Evolutionary conservation across 352 stramenopile genomes (phyloP).

Genomic region (Phytophthora pisi): DNA sequence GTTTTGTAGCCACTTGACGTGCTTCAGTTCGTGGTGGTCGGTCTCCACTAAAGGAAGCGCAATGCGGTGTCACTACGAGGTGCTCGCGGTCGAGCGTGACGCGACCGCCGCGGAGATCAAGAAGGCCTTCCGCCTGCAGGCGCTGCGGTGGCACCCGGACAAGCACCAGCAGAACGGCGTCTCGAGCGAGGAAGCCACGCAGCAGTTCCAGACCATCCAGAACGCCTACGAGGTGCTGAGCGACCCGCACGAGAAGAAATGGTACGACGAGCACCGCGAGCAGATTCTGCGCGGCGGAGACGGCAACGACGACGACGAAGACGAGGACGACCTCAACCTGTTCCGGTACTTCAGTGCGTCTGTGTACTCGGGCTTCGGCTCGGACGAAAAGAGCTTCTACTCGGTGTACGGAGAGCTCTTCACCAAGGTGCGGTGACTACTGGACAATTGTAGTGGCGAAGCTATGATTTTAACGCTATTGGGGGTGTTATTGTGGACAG

Average conservation of each 20-base stretch:
- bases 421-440: slow-evolving; percentile 44
- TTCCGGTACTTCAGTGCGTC: slow-evolving; percentile 83
- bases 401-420: slow-evolving; percentile 77
- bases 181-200: slow-evolving; percentile 74
- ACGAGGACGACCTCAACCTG: slow-evolving; percentile 66
- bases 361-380: slow-evolving; percentile 81
- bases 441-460: not conserved
- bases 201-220: slow-evolving; percentile 87
- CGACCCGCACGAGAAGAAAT: slow-evolving; percentile 85
- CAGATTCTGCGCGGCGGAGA: slow-evolving; percentile 83
- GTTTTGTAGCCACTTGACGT: too few relatives aligned
- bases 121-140: slow-evolving; percentile 78
- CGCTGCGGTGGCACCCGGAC: slow-evolving; percentile 85
- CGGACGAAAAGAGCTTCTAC: slow-evolving; percentile 81
- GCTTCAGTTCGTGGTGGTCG: too few relatives aligned
- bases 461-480: not conserved
- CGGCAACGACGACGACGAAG: slow-evolving; percentile 35
- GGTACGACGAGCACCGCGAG: slow-evolving; percentile 90
- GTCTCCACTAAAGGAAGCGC: too few relatives aligned
- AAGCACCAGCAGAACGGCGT: slow-evolving; percentile 82
- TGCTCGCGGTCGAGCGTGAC: slow-evolving; percentile 70
- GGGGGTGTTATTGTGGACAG: slow-evolving; percentile 29
- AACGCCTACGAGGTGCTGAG: slow-evolving; percentile 88
- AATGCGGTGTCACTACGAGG: slow-evolving; percentile 88
- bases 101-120: slow-evolving; percentile 65